Conservation (phyloP, 75 land plant species). For the Pinus tabuliformis region DNA sequence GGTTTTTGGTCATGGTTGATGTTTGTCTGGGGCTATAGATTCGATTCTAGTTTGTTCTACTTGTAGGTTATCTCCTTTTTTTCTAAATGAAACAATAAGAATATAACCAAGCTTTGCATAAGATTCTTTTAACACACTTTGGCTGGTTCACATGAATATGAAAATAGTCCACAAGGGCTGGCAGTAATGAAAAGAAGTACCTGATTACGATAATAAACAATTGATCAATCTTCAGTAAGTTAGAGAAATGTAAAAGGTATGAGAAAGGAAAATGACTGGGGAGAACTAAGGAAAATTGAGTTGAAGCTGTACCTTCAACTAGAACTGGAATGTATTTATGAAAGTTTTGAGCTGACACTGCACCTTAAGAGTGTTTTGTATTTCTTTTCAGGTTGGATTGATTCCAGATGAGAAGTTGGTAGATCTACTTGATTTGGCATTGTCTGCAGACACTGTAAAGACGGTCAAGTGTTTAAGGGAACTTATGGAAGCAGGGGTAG, state of each 20-base stretch:
- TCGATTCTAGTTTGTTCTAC: neutral
- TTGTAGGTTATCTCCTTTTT: neutral
- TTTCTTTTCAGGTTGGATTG: constrained; percentile 67
- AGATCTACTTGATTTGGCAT: constrained; percentile 90
- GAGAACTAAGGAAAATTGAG: neutral
- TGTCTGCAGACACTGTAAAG: constrained; percentile 90
- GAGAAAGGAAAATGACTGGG: neutral
- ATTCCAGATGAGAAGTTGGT: constrained; percentile 80
- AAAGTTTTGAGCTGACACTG: neutral
- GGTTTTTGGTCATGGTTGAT: neutral
- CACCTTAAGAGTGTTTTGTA: constrained; percentile 5
- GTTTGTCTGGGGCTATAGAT: neutral
- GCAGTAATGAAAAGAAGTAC: neutral
- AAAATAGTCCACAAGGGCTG: neutral
- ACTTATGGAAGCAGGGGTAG: constrained; percentile 84
- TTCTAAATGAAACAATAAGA: neutral
- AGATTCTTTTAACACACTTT: neutral
- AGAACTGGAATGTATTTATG: neutral
- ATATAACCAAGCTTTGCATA: neutral
- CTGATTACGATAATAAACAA: neutral
- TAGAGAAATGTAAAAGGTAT: neutral
- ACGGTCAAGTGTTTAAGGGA: constrained; percentile 83
- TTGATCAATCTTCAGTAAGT: neutral
- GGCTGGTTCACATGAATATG: neutral
- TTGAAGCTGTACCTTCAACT: neutral